A percentile compares a stretch with the other conserved stretches of the same genome.
phyloP scores from a whole-genome alignment of 768 basidiomycete genomes.

The Leccinum subgranulosum region DNA sequence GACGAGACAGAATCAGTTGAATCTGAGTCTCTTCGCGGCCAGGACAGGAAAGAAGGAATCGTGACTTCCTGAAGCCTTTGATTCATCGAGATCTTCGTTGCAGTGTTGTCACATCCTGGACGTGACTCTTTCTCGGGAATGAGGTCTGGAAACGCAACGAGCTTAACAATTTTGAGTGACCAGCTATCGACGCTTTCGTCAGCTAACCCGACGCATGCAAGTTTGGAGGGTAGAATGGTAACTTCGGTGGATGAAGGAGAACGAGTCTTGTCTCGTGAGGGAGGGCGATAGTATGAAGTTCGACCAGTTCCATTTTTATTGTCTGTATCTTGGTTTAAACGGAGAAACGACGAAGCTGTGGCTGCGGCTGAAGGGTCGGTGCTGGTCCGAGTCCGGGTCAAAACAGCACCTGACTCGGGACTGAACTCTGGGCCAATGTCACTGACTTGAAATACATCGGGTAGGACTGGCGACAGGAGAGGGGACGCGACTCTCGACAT shows the following conservation, averaged over 20 bases:
- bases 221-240: slow-evolving; percentile 60
- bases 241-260: slow-evolving; percentile 61
- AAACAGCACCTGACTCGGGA: slow-evolving; percentile 40
- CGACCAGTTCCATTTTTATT: slow-evolving; percentile 1
- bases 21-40: slow-evolving; percentile 20
- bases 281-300: slow-evolving; percentile 9
- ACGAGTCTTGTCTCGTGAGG: slow-evolving; percentile 40
- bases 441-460: slow-evolving; percentile 28
- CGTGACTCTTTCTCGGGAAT: slow-evolving; percentile 37
- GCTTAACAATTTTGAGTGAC: slow-evolving; percentile 74
- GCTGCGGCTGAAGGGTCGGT: slow-evolving; percentile 32
- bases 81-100: slow-evolving; percentile 3
- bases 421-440: slow-evolving; percentile 29
- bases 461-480: slow-evolving; percentile 31
- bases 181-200: slow-evolving; percentile 68
- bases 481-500: slow-evolving; percentile 29
- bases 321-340: slow-evolving; percentile 2
- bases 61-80: slow-evolving; percentile 12
- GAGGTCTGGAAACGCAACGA: slow-evolving; percentile 73
- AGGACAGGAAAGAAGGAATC: slow-evolving; percentile 21
- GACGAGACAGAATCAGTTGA: slow-evolving; percentile 28
- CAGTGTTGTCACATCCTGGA: background rate
- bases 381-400: slow-evolving; percentile 46
- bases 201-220: slow-evolving; percentile 73
- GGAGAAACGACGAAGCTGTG: slow-evolving; percentile 11